Evolutionary conservation across 805 yeast genomes (phyloP), one percentile per base, ranked within the genome.

Genomic region (Kluyveromyces nonfermentans): DNA sequence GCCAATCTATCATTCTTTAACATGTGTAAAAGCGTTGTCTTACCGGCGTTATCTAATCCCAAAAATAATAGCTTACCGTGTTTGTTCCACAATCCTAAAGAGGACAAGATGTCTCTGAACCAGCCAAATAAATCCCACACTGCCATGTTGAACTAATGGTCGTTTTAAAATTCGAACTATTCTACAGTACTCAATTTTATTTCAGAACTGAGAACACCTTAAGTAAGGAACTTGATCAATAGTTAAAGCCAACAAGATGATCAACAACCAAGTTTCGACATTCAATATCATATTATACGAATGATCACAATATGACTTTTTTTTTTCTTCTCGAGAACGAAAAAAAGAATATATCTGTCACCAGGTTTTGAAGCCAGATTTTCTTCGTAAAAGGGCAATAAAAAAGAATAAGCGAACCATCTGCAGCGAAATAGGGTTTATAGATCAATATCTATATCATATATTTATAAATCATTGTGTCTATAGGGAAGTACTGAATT

Each of bases 41-140:
- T 93, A 63, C 98, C 98, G 37, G 98, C 98, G 57, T 93, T 93
- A 67, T 93, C 98, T 50, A 93, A 80, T 48, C 98, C 98, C 56
- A 93, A 75, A 75, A 93, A 93, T 62, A 93, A 75, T 59, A 93
- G 75, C 71, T 95, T 87, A 70, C 96, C 96, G 65, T 90, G 97
- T 67, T 93, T 88, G 74, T 90, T 93, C 82, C 86, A 77, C 53
- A 85, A 71, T 52, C 94, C 94, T 41, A 85, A 72, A 44, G 86
- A 80, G 58, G 89, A 81, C 53, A 85, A 71, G 49, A 82, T 76
- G 60, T 84, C 89, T 70, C 78, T 82, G 65, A 82, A 59, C 63
- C 63, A 61, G 50, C 64, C 64, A 53, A 60, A 59, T 44, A 57
- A 43, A 51, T 61, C 64, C 63, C 61, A 61, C 42, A 40, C 44